Evolutionary conservation across 2,329 filamentous ascomycete species (phyloP).

Genomic region (Aspergillus cejpii): DNA sequence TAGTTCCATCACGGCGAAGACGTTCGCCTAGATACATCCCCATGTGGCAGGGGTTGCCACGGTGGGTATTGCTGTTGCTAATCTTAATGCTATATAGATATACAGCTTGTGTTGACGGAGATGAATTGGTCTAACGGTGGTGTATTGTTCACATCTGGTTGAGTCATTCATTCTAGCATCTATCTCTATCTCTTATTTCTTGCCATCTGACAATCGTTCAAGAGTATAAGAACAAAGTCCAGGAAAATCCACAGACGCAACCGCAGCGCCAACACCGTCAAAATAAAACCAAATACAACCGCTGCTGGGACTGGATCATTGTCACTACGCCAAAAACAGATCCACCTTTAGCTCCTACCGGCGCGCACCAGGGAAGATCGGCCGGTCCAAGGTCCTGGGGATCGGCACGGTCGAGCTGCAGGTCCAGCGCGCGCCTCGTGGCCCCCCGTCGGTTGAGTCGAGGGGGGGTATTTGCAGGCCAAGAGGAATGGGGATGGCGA

Average conservation of each 20-base stretch:
- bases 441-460: constrained; percentile 4
- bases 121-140: too few species aligned
- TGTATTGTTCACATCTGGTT: too few species aligned
- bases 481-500: constrained; percentile 8
- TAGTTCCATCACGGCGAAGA: neutral
- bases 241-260: constrained; percentile 1
- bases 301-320: constrained; percentile 20
- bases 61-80: neutral
- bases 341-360: constrained; percentile 17
- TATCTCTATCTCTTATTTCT: too few species aligned
- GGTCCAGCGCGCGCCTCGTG: constrained; percentile 11
- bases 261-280: neutral
- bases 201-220: neutral
- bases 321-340: constrained; percentile 21
- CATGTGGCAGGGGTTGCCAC: neutral
- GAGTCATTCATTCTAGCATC: too few species aligned
- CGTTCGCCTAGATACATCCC: neutral
- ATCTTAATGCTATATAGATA: neutral
- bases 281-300: constrained; percentile 1
- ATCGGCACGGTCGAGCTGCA: constrained; percentile 15
- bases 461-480: constrained; percentile 7
- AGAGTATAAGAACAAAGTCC: neutral
- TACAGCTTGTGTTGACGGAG: too few species aligned
- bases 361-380: constrained; percentile 15
- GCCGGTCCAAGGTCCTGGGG: constrained; percentile 13